Percentiles rank a stretch among this genome's conserved stretches.
phyloP scores from a whole-genome alignment of 805 yeast species.

The Nakazawaea ambrosiae region DNA sequence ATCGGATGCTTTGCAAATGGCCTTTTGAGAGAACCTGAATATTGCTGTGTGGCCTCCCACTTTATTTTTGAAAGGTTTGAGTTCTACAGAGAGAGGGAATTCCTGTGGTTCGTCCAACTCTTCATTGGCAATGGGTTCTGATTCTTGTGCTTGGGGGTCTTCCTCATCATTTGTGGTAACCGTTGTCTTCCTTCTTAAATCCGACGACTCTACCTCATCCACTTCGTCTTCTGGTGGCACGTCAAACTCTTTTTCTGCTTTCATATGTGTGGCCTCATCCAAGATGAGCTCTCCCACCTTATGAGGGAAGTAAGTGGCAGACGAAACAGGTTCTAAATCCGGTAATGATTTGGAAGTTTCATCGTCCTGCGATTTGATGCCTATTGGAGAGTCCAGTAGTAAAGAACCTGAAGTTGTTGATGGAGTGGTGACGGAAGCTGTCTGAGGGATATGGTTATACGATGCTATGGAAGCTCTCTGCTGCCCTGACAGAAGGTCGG shows the following conservation, averaged over 20 bases:
- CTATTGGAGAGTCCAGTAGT: background rate
- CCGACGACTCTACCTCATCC: background rate
- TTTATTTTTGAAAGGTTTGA: slow-evolving; percentile 85
- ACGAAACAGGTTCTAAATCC: slow-evolving; percentile 52
- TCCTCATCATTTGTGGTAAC: slow-evolving; percentile 16
- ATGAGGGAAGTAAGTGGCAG: slow-evolving; percentile 69
- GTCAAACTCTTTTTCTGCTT: slow-evolving; percentile 44
- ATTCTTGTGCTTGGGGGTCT: slow-evolving; percentile 8
- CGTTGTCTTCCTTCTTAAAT: slow-evolving; percentile 3
- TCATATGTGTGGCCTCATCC: slow-evolving; percentile 32
- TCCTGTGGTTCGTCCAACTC: slow-evolving; percentile 13
- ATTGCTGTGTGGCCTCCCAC: slow-evolving; percentile 99
- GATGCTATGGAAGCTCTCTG: background rate
- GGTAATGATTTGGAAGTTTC: slow-evolving; percentile 13
- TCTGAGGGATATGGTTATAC: background rate
- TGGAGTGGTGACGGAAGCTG: background rate
- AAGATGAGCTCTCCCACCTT: slow-evolving; percentile 29
- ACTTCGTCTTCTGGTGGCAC: slow-evolving; percentile 14
- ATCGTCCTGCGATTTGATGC: background rate
- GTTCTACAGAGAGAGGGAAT: slow-evolving; percentile 76
- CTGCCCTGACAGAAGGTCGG: background rate
- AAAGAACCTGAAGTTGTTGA: no score
- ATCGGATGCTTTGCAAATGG: slow-evolving; percentile 89
- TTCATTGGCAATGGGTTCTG: background rate
- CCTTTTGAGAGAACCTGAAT: slow-evolving; percentile 82